phyloP scores from a whole-genome alignment of 805 yeast species.

The Starmerella ratchasimensis region DNA sequence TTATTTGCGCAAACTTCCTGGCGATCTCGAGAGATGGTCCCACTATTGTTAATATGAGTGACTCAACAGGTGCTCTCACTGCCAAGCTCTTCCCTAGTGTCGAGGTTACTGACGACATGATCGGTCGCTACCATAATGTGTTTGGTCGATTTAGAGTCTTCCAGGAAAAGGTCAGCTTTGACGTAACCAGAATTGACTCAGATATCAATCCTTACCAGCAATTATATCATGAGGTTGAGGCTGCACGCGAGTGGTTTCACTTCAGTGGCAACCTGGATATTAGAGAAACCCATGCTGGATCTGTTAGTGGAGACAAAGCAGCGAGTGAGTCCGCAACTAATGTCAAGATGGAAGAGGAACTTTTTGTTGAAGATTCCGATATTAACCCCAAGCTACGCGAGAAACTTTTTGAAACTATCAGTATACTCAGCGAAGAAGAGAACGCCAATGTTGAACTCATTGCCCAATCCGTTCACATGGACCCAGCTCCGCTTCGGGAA shows the following conservation, averaged over 20 bases:
- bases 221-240: conserved; percentile 46
- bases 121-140: conserved; percentile 24
- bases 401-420: conserved; percentile 8
- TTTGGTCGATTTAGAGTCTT: conserved; percentile 36
- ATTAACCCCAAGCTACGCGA: conserved; percentile 2
- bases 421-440: conserved; percentile 7
- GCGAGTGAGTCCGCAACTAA: background rate
- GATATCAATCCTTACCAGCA: conserved; percentile 34
- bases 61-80: conserved; percentile 43
- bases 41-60: conserved; percentile 40
- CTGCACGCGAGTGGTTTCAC: conserved; percentile 36
- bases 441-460: conserved; percentile 11
- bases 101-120: background rate
- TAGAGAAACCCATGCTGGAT: background rate
- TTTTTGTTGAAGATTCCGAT: conserved; percentile 10
- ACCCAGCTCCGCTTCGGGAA: background rate
- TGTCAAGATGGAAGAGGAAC: background rate
- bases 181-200: conserved; percentile 35
- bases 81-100: background rate
- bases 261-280: conserved; percentile 18
- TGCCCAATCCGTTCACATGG: conserved; percentile 11
- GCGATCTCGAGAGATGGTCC: conserved; percentile 25
- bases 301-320: background rate
- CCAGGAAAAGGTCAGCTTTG: conserved; percentile 38
- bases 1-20: conserved; percentile 45